These are phyloP conservation scores for Verticillium klebahnii DNA, from an alignment of 2,329 filamentous ascomycete species.

Conservation along the genomic window DNA sequence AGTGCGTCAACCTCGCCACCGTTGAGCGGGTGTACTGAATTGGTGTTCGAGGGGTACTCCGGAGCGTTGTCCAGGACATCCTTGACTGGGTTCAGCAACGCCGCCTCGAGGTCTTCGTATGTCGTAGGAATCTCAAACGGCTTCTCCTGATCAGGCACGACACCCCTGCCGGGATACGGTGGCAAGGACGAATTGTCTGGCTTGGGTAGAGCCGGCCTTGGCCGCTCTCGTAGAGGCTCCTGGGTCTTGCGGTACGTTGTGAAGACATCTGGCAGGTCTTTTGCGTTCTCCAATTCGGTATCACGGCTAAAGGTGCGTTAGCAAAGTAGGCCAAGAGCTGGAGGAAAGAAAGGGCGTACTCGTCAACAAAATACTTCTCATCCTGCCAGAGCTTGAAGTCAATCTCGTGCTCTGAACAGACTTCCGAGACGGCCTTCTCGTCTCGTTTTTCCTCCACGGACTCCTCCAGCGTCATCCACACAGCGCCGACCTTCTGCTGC, in stretches of 20 bases:
- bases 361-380: constrained; percentile 75
- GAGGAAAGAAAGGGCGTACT: constrained; percentile 50
- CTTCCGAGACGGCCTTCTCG: constrained; percentile 47
- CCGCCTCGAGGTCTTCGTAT: constrained; percentile 46
- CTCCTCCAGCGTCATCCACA: constrained; percentile 73
- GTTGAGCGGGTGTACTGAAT: constrained; percentile 59
- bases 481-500: constrained; percentile 47
- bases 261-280: constrained; percentile 68
- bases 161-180: constrained; percentile 42
- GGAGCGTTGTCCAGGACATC: constrained; percentile 47
- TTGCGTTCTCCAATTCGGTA: constrained; percentile 49
- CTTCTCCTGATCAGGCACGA: constrained; percentile 50
- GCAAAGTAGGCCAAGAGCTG: background rate
- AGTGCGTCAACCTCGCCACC: constrained; percentile 63
- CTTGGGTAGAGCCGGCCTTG: constrained; percentile 50
- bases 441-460: constrained; percentile 65
- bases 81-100: constrained; percentile 54
- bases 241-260: constrained; percentile 69
- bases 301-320: constrained; percentile 50
- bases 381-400: constrained; percentile 65
- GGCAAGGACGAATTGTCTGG: constrained; percentile 51
- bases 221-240: constrained; percentile 64
- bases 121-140: constrained; percentile 61
- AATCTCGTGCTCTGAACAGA: constrained; percentile 48
- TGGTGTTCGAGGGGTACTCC: constrained; percentile 43